Conservation (phyloP, 192 early-diverging fungal genomes). For the Backusella sp. region DNA sequence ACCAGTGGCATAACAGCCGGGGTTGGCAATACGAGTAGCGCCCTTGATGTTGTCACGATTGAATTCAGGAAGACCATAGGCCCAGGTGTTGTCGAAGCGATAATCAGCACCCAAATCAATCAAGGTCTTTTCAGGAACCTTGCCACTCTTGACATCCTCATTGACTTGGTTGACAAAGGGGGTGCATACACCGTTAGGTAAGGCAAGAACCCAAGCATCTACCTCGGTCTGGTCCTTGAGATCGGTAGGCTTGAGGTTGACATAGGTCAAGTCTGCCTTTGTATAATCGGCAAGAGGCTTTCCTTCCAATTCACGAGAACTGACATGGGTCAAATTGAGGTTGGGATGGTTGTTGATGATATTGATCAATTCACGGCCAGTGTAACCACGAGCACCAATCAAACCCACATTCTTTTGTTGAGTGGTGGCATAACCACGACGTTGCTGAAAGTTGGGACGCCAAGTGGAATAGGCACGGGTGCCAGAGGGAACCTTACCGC, state of each 20-base stretch:
- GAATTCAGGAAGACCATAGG: slow-evolving; percentile 87
- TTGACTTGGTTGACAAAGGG: slow-evolving; percentile 90
- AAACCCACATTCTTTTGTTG: slow-evolving; percentile 69
- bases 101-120: slow-evolving; percentile 93
- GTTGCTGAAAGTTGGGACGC: slow-evolving; percentile 26
- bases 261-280: slow-evolving; percentile 68
- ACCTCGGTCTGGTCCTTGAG: slow-evolving; percentile 57
- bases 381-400: slow-evolving; percentile 97
- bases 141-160: slow-evolving; percentile 44
- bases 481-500: slow-evolving; percentile 38
- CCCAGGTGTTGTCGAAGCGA: slow-evolving; percentile 86
- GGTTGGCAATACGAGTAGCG: slow-evolving; percentile 85
- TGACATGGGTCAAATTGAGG: slow-evolving; percentile 84
- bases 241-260: slow-evolving; percentile 76
- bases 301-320: slow-evolving; percentile 92
- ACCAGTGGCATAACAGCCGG: slow-evolving; percentile 99
- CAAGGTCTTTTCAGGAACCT: slow-evolving; percentile 63
- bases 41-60: slow-evolving; percentile 63
- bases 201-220: slow-evolving; percentile 94
- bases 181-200: slow-evolving; percentile 92
- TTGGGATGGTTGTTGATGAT: slow-evolving; percentile 86
- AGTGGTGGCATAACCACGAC: slow-evolving; percentile 57
- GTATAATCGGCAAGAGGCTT: slow-evolving; percentile 79
- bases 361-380: slow-evolving; percentile 92
- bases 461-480: slow-evolving; percentile 61